These are phyloP conservation scores for Aspergillus panamensis DNA, from an alignment of 495 filamentous ascomycete species.

Conservation along the genomic window DNA sequence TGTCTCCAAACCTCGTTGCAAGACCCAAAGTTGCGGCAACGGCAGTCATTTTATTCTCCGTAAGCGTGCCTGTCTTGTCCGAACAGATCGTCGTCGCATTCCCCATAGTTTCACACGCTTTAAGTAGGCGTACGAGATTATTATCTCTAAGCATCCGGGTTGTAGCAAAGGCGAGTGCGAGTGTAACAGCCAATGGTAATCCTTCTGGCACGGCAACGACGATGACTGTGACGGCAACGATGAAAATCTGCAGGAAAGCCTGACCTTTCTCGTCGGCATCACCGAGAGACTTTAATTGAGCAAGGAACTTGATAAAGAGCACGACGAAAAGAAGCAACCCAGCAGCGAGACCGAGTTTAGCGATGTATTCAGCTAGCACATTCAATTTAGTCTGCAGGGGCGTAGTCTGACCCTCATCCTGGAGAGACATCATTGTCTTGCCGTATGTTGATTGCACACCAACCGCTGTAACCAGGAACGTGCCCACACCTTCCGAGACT, in stretches of 20 bases:
- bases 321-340: constrained; percentile 84
- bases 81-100: constrained; percentile 96
- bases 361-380: constrained; percentile 85
- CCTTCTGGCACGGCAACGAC: constrained; percentile 96
- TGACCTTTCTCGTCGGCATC: constrained; percentile 75
- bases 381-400: constrained; percentile 94
- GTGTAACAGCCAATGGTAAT: constrained; percentile 84
- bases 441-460: constrained; percentile 88
- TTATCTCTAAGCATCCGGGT: constrained; percentile 94
- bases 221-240: constrained; percentile 90
- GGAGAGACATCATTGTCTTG: constrained; percentile 90
- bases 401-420: constrained; percentile 85
- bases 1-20: constrained; percentile 63
- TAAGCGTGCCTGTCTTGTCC: constrained; percentile 96
- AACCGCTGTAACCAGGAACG: constrained; percentile 80
- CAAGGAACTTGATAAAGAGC: constrained; percentile 88
- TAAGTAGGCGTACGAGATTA: constrained; percentile 84
- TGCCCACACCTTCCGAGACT: constrained; percentile 87
- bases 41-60: constrained; percentile 87
- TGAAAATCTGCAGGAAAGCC: constrained; percentile 86
- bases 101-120: constrained; percentile 98
- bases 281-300: constrained; percentile 51
- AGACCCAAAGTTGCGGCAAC: constrained; percentile 75
- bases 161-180: constrained; percentile 91
- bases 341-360: constrained; percentile 81